Evolutionary conservation across 257 asterid species (phyloP).

Genomic region (Nicotiana paniculata): DNA sequence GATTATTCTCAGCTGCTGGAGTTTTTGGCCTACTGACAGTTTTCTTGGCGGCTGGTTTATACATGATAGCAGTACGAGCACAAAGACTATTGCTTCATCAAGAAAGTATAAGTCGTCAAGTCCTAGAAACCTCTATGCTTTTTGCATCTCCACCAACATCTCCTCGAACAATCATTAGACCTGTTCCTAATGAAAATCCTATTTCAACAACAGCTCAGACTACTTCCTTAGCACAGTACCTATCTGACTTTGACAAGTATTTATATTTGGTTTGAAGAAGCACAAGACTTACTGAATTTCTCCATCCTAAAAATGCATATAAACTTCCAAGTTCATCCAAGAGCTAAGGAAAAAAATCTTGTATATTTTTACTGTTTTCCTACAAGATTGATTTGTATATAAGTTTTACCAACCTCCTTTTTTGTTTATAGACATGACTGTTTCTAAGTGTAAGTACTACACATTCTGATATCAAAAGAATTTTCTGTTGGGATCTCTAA

Average conservation of each 20-base stretch:
- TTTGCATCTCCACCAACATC: slow-evolving; percentile 68
- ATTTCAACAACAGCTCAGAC: slow-evolving; percentile 18
- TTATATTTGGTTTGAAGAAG: slow-evolving; percentile 26
- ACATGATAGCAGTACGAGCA: slow-evolving; percentile 51
- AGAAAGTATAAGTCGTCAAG: slow-evolving; percentile 32
- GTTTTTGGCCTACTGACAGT: slow-evolving; percentile 57
- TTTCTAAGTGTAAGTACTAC: not conserved
- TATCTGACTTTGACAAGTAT: slow-evolving; percentile 52
- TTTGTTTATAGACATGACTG: not conserved
- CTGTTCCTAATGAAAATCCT: slow-evolving; percentile 42
- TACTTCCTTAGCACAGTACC: slow-evolving; percentile 36
- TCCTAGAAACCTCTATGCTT: slow-evolving; percentile 42
- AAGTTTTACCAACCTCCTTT: not conserved
- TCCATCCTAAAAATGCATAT: no score
- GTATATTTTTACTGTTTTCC: not conserved
- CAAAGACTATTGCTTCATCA: slow-evolving; percentile 31
- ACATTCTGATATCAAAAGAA: not conserved
- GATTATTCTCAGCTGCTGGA: slow-evolving; percentile 81
- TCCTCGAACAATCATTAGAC: slow-evolving; percentile 26
- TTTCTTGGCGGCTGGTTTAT: slow-evolving; percentile 61
- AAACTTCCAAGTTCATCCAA: no score
- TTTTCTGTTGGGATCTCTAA: not conserved
- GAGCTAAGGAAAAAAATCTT: not conserved
- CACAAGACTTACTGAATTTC: no score
- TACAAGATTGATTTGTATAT: not conserved